Base-by-base conservation (phyloP, 2,329 filamentous ascomycete genomes). In the Neospermospora avenae region DNA sequence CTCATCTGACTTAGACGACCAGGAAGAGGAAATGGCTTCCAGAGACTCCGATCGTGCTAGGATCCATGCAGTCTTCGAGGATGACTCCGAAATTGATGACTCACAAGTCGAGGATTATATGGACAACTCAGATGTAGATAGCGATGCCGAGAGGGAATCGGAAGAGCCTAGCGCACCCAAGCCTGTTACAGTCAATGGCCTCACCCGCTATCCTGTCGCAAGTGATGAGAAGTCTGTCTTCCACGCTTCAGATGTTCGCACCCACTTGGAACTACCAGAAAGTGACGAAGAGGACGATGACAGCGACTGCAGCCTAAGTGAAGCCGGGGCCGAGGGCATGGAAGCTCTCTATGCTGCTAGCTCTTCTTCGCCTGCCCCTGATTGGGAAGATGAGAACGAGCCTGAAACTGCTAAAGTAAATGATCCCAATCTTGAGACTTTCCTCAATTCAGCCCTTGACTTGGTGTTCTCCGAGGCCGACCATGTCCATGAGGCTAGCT, bases 271-370 rank as follows among this genome's bases (percentile, higher is more conserved):
- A 16, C 25, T 54, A 11, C 59, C 56, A 18, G 28, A 51, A 13
- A 58, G 31, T 20, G 46, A 57, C n/a, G 44, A 58, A 11, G 61
- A 60, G 18, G 61, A 57, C 34, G 56, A 61, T 6, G 59, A 59
- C 14, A 70, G 67, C 39, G 67, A 70, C 18, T 52, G 67, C 39
- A 63, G 66, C 13, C 67, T 70, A 18, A 66, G 64, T 2, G 68
- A 69, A 31, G 68, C 65, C 39, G 68, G 61, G 1, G 60, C 54
- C 18, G 67, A 67, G 55, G 67, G 65, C 18, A 51, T 70, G 25
- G 60, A 55, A 54, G 65, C 57, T 39, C 58, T 71, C 13, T 60
- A 64, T 18, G 62, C 59, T 18, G 67, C 68, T 31, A 61, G 52
- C 31, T 46, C 44, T 44, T 56, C 60, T 14, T 42, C 57, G 4